Evolutionary conservation across 106 monocot genomes (phyloP).

Genomic region (Acanthochlamys bracteata): DNA sequence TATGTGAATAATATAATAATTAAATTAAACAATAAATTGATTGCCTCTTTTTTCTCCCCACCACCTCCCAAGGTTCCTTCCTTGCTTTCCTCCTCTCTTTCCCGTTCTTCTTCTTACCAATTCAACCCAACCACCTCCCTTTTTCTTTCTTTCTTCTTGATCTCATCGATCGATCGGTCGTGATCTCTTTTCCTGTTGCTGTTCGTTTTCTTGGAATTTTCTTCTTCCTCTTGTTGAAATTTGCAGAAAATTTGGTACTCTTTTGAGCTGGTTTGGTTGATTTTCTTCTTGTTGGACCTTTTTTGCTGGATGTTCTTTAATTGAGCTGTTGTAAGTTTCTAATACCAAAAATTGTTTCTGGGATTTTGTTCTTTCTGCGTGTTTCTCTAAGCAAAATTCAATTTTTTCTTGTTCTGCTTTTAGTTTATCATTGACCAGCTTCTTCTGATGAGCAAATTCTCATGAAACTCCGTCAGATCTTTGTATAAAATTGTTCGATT

Average conservation of each 20-base stretch:
- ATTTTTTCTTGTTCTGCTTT: too few relatives aligned
- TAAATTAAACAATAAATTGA: neutral
- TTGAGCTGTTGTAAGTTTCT: neutral
- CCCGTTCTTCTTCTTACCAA: neutral
- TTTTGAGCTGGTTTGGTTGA: neutral
- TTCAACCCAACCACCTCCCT: neutral
- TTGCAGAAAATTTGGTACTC: neutral
- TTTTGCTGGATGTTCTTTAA: neutral
- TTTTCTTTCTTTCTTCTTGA: neutral
- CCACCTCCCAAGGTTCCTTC: neutral
- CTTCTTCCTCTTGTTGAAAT: neutral
- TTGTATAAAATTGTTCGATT: neutral
- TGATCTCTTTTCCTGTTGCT: neutral
- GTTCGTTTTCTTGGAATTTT: neutral
- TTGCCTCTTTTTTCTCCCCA: neutral
- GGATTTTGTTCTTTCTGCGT: neutral
- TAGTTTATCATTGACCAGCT: too few relatives aligned
- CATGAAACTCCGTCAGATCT: neutral
- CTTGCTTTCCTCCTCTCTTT: neutral
- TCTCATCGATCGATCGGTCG: neutral
- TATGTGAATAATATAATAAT: neutral
- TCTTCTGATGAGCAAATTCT: too few relatives aligned
- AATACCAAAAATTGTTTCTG: neutral
- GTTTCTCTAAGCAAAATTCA: neutral
- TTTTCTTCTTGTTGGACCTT: neutral